Percentiles rank a stretch among this genome's conserved stretches.
These are phyloP conservation scores for Monosporozyma solicola DNA, from an alignment of 805 yeast species.

Conservation along the genomic window DNA sequence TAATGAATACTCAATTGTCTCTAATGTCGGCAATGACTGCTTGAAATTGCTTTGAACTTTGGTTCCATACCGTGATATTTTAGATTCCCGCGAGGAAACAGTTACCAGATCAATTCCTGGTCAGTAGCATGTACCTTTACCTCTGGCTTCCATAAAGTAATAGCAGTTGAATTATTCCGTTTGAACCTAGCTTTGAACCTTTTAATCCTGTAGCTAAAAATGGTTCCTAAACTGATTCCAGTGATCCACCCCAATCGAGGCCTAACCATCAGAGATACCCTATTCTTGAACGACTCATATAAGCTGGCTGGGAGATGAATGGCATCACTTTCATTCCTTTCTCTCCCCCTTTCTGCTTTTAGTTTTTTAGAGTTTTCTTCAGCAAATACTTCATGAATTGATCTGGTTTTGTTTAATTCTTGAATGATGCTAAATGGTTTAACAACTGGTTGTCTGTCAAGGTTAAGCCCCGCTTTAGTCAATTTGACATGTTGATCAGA, in stretches of 20 bases:
- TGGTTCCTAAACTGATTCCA: background rate
- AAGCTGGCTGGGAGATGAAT: background rate
- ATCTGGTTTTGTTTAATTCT: background rate
- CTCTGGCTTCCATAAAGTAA: background rate
- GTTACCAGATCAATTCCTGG: background rate
- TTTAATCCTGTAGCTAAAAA: background rate
- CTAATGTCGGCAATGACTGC: background rate
- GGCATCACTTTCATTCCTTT: background rate
- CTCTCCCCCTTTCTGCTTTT: background rate
- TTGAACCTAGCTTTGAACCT: background rate
- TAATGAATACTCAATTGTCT: background rate
- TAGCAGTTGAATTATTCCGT: background rate
- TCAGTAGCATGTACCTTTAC: background rate
- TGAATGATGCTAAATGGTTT: background rate
- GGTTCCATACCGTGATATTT: background rate
- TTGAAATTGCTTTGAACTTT: background rate
- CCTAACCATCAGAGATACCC: background rate
- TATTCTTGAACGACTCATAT: background rate
- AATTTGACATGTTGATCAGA: background rate
- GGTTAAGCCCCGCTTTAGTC: background rate
- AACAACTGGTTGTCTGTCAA: background rate
- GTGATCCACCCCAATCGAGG: background rate
- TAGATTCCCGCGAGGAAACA: background rate
- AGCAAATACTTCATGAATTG: background rate
- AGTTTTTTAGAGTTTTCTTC: background rate